A percentile compares a stretch with the other conserved stretches of the same genome.
Evolutionary conservation across 1,139 yeast genomes (phyloP).

Genomic region (Sugiyamaella novakii): DNA sequence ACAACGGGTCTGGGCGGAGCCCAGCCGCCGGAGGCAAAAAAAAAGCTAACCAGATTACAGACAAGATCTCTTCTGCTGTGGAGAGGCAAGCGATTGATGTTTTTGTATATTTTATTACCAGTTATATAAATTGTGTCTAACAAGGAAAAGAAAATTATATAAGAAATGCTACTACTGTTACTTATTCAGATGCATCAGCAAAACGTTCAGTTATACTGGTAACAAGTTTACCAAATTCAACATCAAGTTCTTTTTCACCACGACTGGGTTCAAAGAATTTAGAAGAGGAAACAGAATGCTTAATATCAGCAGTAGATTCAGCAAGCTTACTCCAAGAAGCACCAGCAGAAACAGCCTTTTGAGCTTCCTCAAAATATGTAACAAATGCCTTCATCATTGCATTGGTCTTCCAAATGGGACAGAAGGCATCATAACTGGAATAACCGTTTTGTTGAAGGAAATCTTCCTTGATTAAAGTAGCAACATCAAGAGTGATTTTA

Average conservation of each 20-base stretch:
- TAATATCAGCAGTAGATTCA: conserved; percentile 85
- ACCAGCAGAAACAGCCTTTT: conserved; percentile 92
- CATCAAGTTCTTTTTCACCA: conserved; percentile 77
- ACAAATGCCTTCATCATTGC: conserved; percentile 97
- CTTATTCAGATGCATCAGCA: conserved; percentile 66
- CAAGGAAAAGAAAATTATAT: background rate
- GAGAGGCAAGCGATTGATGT: background rate
- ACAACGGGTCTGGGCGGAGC: too few species aligned
- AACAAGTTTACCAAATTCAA: conserved; percentile 75
- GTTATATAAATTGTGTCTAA: conserved; percentile 5
- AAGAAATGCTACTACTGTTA: background rate
- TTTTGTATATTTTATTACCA: conserved; percentile 4
- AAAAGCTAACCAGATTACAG: background rate
- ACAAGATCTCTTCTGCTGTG: conserved; percentile 1
- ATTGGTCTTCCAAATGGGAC: conserved; percentile 98
- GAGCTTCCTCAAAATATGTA: conserved; percentile 93
- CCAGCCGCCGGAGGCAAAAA: too few species aligned
- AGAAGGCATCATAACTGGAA: conserved; percentile 95
- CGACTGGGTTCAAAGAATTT: conserved; percentile 94
- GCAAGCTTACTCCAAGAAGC: conserved; percentile 91
- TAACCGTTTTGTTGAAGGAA: conserved; percentile 99
- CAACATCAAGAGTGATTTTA: conserved; percentile 93
- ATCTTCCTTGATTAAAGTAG: conserved; percentile 90
- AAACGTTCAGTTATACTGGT: conserved; percentile 82
- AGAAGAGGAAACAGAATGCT: conserved; percentile 90